Conservation (phyloP, 1,284 basidiomycete species). For the Ustilago lituana region DNA sequence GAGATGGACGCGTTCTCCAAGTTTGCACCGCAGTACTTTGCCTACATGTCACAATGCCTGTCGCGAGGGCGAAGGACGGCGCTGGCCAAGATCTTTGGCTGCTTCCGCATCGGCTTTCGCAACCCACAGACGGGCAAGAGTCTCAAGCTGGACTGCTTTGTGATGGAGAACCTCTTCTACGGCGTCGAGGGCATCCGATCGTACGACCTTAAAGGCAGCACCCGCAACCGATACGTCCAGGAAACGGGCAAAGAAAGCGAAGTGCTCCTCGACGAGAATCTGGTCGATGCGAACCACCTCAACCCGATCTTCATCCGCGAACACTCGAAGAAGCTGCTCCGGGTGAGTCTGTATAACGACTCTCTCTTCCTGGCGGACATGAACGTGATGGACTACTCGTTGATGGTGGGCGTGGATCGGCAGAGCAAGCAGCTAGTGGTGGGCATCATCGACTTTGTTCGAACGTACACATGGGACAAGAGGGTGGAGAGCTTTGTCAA, state of each 20-base stretch:
- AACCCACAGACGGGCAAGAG: slow-evolving; percentile 81
- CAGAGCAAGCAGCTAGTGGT: slow-evolving; percentile 73
- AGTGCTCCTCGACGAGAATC: slow-evolving; percentile 90
- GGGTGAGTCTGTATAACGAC: slow-evolving; percentile 91
- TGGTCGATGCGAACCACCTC: slow-evolving; percentile 74
- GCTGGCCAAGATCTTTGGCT: slow-evolving; percentile 95
- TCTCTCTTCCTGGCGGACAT: slow-evolving; percentile 85
- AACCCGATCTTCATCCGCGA: slow-evolving; percentile 92
- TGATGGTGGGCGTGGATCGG: slow-evolving; percentile 83
- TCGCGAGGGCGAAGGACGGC: slow-evolving; percentile 82
- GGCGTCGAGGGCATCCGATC: slow-evolving; percentile 82
- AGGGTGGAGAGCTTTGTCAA: slow-evolving; percentile 97
- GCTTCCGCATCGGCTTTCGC: slow-evolving; percentile 92
- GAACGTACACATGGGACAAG: slow-evolving; percentile 97
- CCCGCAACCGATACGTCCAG: slow-evolving; percentile 74
- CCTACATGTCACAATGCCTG: slow-evolving; percentile 80
- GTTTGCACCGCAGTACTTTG: slow-evolving; percentile 96
- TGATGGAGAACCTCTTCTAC: slow-evolving; percentile 97
- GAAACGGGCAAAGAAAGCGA: slow-evolving; percentile 87
- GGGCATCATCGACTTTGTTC: slow-evolving; percentile 96
- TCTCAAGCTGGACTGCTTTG: slow-evolving; percentile 91
- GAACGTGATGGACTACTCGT: slow-evolving; percentile 96
- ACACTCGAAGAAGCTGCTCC: slow-evolving; percentile 90
- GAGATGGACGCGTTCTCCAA: slow-evolving; percentile 96
- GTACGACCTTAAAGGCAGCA: slow-evolving; percentile 65